Conservation (phyloP, 306 rosid species). For the Quercus robur region DNA sequence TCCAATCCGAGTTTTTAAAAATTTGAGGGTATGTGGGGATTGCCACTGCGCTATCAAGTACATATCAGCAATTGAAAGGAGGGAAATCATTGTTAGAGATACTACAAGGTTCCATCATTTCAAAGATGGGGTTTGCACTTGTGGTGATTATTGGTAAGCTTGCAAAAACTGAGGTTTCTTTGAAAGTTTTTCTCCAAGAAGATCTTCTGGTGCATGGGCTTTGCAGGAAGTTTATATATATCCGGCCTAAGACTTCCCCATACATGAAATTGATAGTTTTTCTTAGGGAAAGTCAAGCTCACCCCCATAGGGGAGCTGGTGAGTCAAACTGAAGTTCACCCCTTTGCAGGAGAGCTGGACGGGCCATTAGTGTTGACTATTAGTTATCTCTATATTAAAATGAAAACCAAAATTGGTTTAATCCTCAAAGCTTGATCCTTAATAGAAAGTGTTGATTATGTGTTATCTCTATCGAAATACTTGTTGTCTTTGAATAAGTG, state of each 20-base stretch:
- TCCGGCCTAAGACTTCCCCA: background rate
- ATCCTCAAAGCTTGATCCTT: no score
- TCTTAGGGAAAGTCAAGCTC: background rate
- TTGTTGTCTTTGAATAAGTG: no score
- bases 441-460: no score
- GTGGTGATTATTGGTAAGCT: conserved; percentile 73
- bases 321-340: no score
- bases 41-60: conserved; percentile 79
- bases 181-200: background rate
- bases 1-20: conserved; percentile 73
- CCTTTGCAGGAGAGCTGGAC: no score
- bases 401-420: no score
- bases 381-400: no score
- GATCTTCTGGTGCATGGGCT: background rate
- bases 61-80: conserved; percentile 69
- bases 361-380: no score
- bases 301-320: background rate
- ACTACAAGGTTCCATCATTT: conserved; percentile 88
- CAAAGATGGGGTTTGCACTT: conserved; percentile 73
- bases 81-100: conserved; percentile 82
- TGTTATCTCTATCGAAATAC: no score
- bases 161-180: background rate
- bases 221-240: background rate
- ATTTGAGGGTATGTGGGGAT: conserved; percentile 88
- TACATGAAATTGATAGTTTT: background rate